These are phyloP conservation scores for Vaccinium darrowii DNA, from an alignment of 148 eudicot species.

Conservation along the genomic window DNA sequence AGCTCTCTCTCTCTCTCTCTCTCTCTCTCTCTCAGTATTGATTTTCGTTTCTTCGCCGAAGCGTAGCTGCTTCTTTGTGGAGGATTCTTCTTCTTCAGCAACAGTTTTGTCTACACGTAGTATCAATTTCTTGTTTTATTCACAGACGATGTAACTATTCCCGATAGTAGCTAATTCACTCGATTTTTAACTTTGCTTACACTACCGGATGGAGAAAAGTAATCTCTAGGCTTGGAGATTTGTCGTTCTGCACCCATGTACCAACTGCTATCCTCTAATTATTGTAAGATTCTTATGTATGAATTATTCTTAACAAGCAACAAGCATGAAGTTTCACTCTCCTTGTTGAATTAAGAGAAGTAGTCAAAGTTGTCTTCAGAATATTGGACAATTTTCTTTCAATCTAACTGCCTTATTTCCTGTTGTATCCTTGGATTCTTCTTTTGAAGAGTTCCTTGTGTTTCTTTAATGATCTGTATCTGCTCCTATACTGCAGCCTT, in stretches of 20 bases:
- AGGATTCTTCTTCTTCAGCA: not conserved
- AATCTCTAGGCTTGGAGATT: not conserved
- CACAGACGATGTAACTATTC: not conserved
- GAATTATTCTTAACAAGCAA: not conserved
- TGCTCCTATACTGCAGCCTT: constrained; percentile 68
- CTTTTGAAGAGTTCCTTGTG: too few relatives aligned
- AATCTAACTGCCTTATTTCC: too few relatives aligned
- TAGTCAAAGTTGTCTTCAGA: not conserved
- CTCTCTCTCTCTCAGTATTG: too few relatives aligned
- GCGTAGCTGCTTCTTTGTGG: not conserved
- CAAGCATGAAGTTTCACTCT: not conserved
- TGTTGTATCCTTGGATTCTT: too few relatives aligned
- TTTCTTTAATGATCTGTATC: too few relatives aligned
- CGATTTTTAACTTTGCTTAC: not conserved
- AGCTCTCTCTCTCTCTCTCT: too few relatives aligned
- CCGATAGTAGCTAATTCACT: not conserved
- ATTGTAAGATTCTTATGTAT: not conserved
- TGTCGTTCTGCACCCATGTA: not conserved
- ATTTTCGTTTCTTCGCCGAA: too few relatives aligned
- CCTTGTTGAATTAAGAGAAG: not conserved
- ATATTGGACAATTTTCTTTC: too few relatives aligned
- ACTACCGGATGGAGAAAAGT: not conserved
- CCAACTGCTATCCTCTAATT: not conserved
- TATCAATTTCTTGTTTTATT: not conserved
- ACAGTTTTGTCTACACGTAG: not conserved